Base-by-base conservation (phyloP, 371 early-diverging fungal species). In the Mortierella sp. region DNA sequence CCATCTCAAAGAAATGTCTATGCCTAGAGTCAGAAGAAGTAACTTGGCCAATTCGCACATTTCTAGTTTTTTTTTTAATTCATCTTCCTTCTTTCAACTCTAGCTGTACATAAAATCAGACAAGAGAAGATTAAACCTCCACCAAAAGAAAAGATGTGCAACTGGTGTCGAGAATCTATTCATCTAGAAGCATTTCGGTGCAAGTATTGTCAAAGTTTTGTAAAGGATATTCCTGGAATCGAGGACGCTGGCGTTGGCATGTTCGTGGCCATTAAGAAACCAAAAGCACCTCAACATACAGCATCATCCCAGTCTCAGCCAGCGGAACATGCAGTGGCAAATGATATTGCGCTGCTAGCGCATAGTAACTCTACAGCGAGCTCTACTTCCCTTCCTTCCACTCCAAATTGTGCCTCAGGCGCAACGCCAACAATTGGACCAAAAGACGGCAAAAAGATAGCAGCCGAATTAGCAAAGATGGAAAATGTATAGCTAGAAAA, bases 181-280 rank as follows among this genome's bases (percentile, higher is more conserved):
- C 59, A 64, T 28, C 47, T 75, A 3, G 75, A 75, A 22, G 75
- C 75, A 1, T 75, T 75, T 31, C 64, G 75, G 3, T 75, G 75
- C 65, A 63, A 64, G 40, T 75, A 42, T 40, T 75, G 75, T 31
- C 75, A 75, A 40, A 68, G 65, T 26, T 75, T 64, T 55, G 75
- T 75, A n/a, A 75, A 69, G 28, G 64, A 75, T 45, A 64, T 75
- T 28, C 75, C 75, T 15, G 75, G 75, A 10, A 42, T 75, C 8
- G 69, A 68, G 26, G 68, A 75, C 35, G 68, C 65, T 3, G 54
- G 69, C 5, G 65, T 64, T 19, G 75, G 75, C 9, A 75, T 75
- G 69, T 75, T 75, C 69, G 61, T 72, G 15, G 56, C 66, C 17
- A 64, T 72, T 54, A 72, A 72, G 26, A 57, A 54, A 26, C 55